Evolutionary conservation across 2,329 filamentous ascomycete genomes (phyloP).

Genomic region (Arthrobotrys iridis): DNA sequence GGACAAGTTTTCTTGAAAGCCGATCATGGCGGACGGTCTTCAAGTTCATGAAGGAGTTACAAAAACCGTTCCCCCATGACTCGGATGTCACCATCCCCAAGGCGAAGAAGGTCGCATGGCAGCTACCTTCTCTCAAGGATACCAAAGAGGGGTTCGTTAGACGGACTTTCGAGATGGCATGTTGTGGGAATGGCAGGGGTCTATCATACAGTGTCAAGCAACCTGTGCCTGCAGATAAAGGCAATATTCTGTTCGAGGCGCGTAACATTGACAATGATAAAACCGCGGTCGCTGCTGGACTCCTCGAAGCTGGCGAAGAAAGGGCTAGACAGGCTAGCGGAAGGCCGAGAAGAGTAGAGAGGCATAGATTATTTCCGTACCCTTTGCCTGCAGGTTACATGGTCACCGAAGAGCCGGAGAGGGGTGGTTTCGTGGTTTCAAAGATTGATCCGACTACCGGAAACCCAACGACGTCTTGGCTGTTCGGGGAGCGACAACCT

Average conservation of each 20-base stretch:
- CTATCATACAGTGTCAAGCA: slow-evolving; percentile 48
- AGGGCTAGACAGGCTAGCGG: slow-evolving; percentile 53
- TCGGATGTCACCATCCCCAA: slow-evolving; percentile 53
- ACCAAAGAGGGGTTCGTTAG: slow-evolving; percentile 54
- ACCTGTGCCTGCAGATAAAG: slow-evolving; percentile 48
- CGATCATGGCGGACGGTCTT: slow-evolving; percentile 57
- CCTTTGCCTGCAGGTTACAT: slow-evolving; percentile 56
- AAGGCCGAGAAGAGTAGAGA: slow-evolving; percentile 49
- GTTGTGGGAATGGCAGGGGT: slow-evolving; percentile 49
- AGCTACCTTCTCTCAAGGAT: slow-evolving; percentile 55
- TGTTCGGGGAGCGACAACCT: slow-evolving; percentile 56
- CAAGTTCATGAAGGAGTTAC: slow-evolving; percentile 56
- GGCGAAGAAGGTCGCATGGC: slow-evolving; percentile 51
- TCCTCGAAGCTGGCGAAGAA: slow-evolving; percentile 39
- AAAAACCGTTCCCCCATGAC: slow-evolving; percentile 54
- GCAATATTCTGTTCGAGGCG: slow-evolving; percentile 51
- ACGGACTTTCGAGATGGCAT: slow-evolving; percentile 53
- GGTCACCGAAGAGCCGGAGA: slow-evolving; percentile 51
- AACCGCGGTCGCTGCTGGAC: slow-evolving; percentile 36
- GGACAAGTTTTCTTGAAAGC: slow-evolving; percentile 55
- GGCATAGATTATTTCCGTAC: slow-evolving; percentile 56
- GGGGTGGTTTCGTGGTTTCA: slow-evolving; percentile 55
- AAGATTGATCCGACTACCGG: slow-evolving; percentile 56
- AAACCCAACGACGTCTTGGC: slow-evolving; percentile 52
- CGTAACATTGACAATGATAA: slow-evolving; percentile 46